A percentile compares a stretch with the other conserved stretches of the same genome.
These are phyloP conservation scores for Polyplosphaeria fusca DNA, from an alignment of 495 filamentous ascomycete genomes.

Conservation along the genomic window DNA sequence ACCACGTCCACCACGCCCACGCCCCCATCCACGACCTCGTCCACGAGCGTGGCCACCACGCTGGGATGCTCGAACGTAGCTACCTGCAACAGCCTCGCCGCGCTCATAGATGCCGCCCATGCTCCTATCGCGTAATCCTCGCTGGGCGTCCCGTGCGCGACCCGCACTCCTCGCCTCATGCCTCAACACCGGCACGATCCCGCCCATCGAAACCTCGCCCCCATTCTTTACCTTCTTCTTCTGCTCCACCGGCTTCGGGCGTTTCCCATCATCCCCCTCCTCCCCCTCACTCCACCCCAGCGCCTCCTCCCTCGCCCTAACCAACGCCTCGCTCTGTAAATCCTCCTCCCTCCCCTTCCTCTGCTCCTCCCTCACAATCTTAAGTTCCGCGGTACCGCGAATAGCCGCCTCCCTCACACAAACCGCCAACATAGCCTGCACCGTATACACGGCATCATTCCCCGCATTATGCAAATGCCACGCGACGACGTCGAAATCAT, in stretches of 20 bases:
- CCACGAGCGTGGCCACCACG: too few relatives aligned
- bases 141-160: too few relatives aligned
- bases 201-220: too few relatives aligned
- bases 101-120: too few relatives aligned
- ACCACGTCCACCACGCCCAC: too few relatives aligned
- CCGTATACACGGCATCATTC: constrained; percentile 88
- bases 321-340: constrained; percentile 13
- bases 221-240: too few relatives aligned
- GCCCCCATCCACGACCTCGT: too few relatives aligned
- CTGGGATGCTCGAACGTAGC: too few relatives aligned
- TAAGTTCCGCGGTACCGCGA: constrained; percentile 7
- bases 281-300: constrained; percentile 30
- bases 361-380: constrained; percentile 10
- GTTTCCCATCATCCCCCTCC: constrained; percentile 21
- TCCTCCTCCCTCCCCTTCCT: constrained; percentile 14
- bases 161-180: too few relatives aligned
- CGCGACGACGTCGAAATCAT: constrained; percentile 57
- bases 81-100: too few relatives aligned
- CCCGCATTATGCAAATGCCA: constrained; percentile 83
- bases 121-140: too few relatives aligned
- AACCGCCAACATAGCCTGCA: constrained; percentile 71
- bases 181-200: too few relatives aligned
- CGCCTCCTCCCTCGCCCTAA: constrained; percentile 16
- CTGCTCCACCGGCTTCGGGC: neutral
- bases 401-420: constrained; percentile 31